Evolutionary conservation across 495 filamentous ascomycete genomes (phyloP), one percentile per base, ranked within the genome.

Genomic region (Annulohypoxylon bovei): DNA sequence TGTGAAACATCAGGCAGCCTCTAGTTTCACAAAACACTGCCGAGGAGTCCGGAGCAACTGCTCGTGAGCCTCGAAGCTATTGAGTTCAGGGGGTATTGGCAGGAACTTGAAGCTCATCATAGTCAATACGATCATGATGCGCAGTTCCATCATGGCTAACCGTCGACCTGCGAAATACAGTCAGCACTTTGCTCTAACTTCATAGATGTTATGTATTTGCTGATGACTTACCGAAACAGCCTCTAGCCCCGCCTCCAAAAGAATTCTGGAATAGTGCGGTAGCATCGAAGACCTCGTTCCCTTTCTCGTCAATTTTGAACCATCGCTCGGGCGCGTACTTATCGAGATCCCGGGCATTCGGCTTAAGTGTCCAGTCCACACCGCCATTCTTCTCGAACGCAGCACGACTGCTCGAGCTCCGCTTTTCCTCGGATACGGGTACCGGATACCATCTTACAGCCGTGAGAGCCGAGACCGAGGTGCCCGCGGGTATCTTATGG

Each of bases 401-500:
- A 22, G 62, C 65, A 14, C 61, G 49, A 20, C 62, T 69, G 14
- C 65, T 75, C 1, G 63, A 32, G 47, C 70, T 80, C 71, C 52
- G 73, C 52, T 55, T 53, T 1, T 58, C 49, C 54, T 78, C 75
- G 40, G 78, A 65, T 2, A 77, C 67, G 1, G 65, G 57, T 12
- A 32, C 40, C 4, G 71, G 62, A 8, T 77, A 44, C 2, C 62
- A 42, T 14, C 60, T 28, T 4, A 76, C 55, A 16, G 72, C 70
- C 8, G 53, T 65, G 23, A 76, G 69, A 30, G 76, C 50, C 3
- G 75, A 25, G 6, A 81, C 49, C 11, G 75, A 46, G 0, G 80
- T 75, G 7, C 81, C 81, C 40, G 78, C 79, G 4, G 80, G 77
- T 4, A 82, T 73, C 2, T 50, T 63, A 32, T 74, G 76, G 35